Base-by-base conservation (phyloP, 805 yeast genomes). In the Suhomyces prunicola region DNA sequence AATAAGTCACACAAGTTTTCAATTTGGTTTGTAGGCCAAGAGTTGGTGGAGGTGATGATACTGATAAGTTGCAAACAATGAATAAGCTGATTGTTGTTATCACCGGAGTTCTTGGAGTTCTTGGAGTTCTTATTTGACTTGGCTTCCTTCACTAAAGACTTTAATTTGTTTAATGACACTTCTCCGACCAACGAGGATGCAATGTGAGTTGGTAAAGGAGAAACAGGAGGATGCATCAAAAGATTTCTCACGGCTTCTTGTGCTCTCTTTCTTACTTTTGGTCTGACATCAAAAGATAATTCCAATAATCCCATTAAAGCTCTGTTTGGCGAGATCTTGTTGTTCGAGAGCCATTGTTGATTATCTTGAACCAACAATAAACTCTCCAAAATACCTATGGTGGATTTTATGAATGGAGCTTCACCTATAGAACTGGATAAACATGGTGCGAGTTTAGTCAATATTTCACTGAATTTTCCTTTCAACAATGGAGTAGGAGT, bases 231-330 rank as follows among this genome's bases (percentile, higher is more conserved):
- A 56, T 80, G 80, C 2, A 72, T 58, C 55, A 94, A 73, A 29
- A 94, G 74, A 3, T 76, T 79, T 47, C 78, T 72, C n/a, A 94
- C 79, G 1, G 97, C 88, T 53, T 94, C 99, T 62, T 86, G 87
- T 1, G 98, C 96, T 75, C 97, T 86, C 80, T 88, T 90, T 68
- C 99, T 84, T 10, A 94, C 96, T 63, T 94, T 94, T 36, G 99
- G 99, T 66, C 98, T 83, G 46, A 88, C 87, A 69, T 94, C 97
- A 44, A 89, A 72, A 0, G 93, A 83, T 56, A 90, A 77, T 66
- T 88, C 90, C 54, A 92, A 71, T 54, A 92, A 70, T 46, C 93
- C 96, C 40, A 81, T 79, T 54, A 91, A 72, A 44, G 94, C 97
- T 76, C 96, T 82, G 64, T 81, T 83, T 48, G 97, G 96, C n/a